phyloP scores from a whole-genome alignment of 1,139 yeast genomes.

The Magnusiomyces ingens region DNA sequence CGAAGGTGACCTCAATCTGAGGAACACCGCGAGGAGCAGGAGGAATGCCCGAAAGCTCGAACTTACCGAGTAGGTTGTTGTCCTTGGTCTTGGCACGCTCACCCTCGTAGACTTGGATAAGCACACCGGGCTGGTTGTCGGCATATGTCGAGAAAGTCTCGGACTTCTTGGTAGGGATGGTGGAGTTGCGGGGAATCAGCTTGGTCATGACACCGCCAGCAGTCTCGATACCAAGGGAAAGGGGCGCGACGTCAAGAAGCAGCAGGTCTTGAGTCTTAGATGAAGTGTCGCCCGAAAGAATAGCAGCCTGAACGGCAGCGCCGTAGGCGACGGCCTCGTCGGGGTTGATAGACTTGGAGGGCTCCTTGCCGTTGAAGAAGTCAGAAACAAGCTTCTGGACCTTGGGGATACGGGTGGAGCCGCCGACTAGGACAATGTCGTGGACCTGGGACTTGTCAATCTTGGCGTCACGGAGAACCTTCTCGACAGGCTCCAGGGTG shows the following conservation, averaged over 20 bases:
- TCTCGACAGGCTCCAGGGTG: too few relatives aligned
- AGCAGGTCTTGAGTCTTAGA: conserved; percentile 81
- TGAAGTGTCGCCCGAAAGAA: conserved; percentile 77
- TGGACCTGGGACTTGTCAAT: conserved; percentile 81
- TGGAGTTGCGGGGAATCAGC: conserved; percentile 85
- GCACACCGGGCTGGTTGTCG: conserved; percentile 92
- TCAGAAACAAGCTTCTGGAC: too few relatives aligned
- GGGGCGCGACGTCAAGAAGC: conserved; percentile 79
- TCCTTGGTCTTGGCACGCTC: too few relatives aligned
- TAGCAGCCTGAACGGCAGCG: too few relatives aligned
- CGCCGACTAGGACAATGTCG: conserved; percentile 98
- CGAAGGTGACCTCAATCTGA: too few relatives aligned
- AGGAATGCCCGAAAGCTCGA: conserved; percentile 86
- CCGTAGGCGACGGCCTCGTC: too few relatives aligned
- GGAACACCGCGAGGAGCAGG: conserved; percentile 97
- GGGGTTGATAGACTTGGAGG: too few relatives aligned
- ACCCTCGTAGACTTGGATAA: too few relatives aligned
- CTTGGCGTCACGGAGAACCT: too few relatives aligned
- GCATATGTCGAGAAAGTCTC: conserved; percentile 87
- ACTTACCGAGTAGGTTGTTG: too few relatives aligned
- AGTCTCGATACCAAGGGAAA: conserved; percentile 87
- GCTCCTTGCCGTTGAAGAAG: too few relatives aligned
- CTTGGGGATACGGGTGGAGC: conserved; percentile 99
- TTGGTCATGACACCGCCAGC: conserved; percentile 94
- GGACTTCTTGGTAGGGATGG: conserved; percentile 89